These are phyloP conservation scores for Malania oleifera DNA, from an alignment of 164 flowering plant genomes.

Conservation along the genomic window DNA sequence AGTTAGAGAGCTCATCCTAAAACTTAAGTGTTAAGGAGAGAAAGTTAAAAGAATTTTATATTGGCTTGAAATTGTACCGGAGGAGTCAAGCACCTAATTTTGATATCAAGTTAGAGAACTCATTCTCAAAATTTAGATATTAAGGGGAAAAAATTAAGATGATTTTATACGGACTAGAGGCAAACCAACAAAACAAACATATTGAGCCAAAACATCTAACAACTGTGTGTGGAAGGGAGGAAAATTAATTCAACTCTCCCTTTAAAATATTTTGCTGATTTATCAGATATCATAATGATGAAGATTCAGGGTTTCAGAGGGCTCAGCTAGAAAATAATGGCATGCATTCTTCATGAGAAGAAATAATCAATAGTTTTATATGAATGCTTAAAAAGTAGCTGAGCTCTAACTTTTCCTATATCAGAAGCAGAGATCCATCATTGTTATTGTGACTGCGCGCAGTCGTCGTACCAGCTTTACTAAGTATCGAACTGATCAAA, in stretches of 20 bases:
- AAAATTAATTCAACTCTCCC: constrained; percentile 8
- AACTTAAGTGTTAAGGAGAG: too few relatives aligned
- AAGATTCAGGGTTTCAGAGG: constrained; percentile 15
- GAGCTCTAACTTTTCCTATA: constrained; percentile 4
- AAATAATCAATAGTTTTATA: constrained; percentile 14
- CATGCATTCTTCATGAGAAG: constrained; percentile 11
- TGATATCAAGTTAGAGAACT: too few relatives aligned
- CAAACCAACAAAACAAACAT: constrained; percentile 11
- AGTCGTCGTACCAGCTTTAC: constrained; percentile 11
- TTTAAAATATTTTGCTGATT: constrained; percentile 26
- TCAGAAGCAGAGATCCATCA: constrained; percentile 12
- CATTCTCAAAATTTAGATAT: too few relatives aligned
- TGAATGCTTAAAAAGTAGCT: constrained; percentile 10
- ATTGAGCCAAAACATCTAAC: not conserved
- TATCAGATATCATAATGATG: constrained; percentile 17
- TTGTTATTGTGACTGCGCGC: constrained; percentile 19
- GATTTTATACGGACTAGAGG: too few relatives aligned
- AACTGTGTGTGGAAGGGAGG: not conserved
- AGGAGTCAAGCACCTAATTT: too few relatives aligned
- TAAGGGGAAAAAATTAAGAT: too few relatives aligned
- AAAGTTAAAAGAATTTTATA: too few relatives aligned
- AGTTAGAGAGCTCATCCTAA: too few relatives aligned
- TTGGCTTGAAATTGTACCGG: too few relatives aligned
- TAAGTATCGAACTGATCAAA: constrained; percentile 9
- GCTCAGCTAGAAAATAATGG: constrained; percentile 11